Percentiles rank a stretch among this genome's conserved stretches.
Evolutionary conservation across 164 flowering plant genomes (phyloP).

Genomic region (Umbellularia californica): DNA sequence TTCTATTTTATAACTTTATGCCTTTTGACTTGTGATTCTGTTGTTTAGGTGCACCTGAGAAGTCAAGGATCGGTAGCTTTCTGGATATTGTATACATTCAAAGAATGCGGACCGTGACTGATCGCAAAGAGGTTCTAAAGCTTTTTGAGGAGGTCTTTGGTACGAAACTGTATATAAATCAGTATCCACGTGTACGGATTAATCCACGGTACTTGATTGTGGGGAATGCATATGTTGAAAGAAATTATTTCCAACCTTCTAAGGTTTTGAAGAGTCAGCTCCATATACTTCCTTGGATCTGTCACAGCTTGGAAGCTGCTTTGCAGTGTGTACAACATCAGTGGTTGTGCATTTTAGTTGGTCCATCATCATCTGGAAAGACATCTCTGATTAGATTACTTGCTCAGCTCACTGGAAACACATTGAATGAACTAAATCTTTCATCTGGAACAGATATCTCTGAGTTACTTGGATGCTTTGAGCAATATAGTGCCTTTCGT

Average conservation of each 20-base stretch:
- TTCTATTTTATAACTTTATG: too few relatives aligned
- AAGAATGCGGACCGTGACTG: constrained; percentile 87
- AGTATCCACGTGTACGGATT: constrained; percentile 59
- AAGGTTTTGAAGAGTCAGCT: constrained; percentile 33
- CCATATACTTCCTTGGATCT: constrained; percentile 65
- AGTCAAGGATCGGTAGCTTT: constrained; percentile 46
- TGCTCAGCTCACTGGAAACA: constrained; percentile 84
- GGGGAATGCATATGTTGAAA: constrained; percentile 45
- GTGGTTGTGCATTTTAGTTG: constrained; percentile 83
- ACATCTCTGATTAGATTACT: constrained; percentile 77
- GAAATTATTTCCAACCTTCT: constrained; percentile 40
- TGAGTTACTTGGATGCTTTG: constrained; percentile 94
- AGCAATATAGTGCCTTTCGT: constrained; percentile 76
- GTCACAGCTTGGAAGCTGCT: constrained; percentile 74
- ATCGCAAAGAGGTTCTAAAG: constrained; percentile 57
- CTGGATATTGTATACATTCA: constrained; percentile 67
- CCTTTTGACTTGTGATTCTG: background rate
- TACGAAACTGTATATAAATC: constrained; percentile 52
- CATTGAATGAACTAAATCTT: constrained; percentile 72
- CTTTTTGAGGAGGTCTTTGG: constrained; percentile 74
- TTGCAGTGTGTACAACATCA: constrained; percentile 57
- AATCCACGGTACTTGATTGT: constrained; percentile 45
- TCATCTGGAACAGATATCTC: constrained; percentile 91
- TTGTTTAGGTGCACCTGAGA: constrained; percentile 51
- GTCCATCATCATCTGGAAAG: constrained; percentile 93